A percentile compares a stretch with the other conserved stretches of the same genome.
These are phyloP conservation scores for Suillus tomentosus DNA, from an alignment of 768 basidiomycete genomes.

Conservation along the genomic window DNA sequence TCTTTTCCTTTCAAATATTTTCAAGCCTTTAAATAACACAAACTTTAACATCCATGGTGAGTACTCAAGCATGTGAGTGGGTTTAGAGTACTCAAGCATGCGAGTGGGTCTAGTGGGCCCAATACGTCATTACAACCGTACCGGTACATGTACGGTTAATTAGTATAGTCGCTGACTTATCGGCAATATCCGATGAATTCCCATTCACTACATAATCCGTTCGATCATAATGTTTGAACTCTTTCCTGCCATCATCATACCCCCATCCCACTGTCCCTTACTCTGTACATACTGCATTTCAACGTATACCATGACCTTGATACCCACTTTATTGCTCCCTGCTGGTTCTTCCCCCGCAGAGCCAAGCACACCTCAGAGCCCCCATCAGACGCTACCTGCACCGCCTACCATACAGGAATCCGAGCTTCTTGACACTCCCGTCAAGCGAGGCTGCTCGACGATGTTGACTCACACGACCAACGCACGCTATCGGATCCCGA, in stretches of 20 bases:
- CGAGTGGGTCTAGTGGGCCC: too few relatives aligned
- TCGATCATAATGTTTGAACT: neutral
- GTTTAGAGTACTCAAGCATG: neutral
- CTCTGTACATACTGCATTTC: neutral
- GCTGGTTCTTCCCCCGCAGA: neutral
- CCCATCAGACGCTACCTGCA: neutral
- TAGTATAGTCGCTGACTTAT: neutral
- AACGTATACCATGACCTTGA: neutral
- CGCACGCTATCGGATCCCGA: neutral
- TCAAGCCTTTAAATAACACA: neutral
- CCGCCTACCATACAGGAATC: neutral
- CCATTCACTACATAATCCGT: neutral
- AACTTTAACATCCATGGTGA: too few relatives aligned
- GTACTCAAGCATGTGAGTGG: too few relatives aligned
- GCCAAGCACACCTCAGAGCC: neutral
- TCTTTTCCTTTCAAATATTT: neutral
- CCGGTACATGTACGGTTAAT: too few relatives aligned
- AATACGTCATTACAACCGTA: too few relatives aligned
- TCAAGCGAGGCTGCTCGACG: neutral
- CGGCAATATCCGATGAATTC: neutral
- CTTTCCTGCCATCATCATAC: neutral
- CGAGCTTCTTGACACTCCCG: neutral
- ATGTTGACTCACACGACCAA: conserved; percentile 7
- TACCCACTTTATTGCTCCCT: neutral
- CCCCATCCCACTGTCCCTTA: too few relatives aligned